Evolutionary conservation across 176 grass and related monocot genomes (phyloP).

Genomic region (Cenchrus purpureus): DNA sequence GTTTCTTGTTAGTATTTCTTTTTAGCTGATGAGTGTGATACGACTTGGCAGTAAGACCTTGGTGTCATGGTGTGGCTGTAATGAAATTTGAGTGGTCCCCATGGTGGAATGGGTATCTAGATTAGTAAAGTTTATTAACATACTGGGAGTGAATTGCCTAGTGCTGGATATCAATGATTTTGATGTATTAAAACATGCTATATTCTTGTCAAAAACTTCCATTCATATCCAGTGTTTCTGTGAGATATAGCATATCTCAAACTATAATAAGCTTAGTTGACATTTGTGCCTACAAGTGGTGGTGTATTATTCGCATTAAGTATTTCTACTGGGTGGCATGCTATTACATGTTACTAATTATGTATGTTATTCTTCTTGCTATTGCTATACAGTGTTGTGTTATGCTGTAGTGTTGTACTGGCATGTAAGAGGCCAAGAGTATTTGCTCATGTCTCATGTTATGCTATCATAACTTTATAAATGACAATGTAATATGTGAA

Average conservation of each 20-base stretch:
- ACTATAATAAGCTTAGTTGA: neutral
- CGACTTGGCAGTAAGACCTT: no score
- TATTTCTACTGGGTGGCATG: neutral
- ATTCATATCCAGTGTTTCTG: neutral
- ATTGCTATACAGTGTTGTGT: neutral
- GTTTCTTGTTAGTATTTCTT: neutral
- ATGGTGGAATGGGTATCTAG: neutral
- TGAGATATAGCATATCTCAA: neutral
- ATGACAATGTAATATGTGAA: neutral
- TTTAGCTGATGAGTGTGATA: neutral
- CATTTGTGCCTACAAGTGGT: neutral
- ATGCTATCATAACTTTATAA: neutral
- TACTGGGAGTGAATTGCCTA: neutral
- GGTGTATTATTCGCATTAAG: neutral
- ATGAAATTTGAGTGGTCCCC: neutral
- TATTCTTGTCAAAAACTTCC: neutral
- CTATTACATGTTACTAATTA: neutral
- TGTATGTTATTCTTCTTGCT: neutral
- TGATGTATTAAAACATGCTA: neutral
- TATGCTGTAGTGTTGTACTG: neutral
- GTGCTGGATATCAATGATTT: neutral
- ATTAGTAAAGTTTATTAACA: neutral
- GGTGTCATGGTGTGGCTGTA: neutral
- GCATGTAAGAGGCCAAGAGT: neutral
- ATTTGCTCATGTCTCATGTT: constrained; percentile 9